Percentiles rank a stretch among this genome's conserved stretches.
Evolutionary conservation across 257 asterid genomes (phyloP).

Genomic region (Ballota nigra): DNA sequence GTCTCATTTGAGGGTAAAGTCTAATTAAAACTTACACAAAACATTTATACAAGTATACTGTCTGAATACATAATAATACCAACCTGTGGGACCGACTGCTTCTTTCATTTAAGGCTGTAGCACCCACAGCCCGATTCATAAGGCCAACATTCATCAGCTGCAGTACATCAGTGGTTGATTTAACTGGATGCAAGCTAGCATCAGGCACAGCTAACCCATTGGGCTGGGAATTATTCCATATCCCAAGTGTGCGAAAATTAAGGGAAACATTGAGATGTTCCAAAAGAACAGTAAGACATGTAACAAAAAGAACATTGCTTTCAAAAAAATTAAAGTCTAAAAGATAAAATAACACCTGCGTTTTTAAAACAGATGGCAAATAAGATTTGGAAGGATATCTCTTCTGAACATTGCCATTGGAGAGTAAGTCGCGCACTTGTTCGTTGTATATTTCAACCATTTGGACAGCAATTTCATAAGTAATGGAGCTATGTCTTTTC

Average conservation of each 20-base stretch:
- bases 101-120: conserved; percentile 93
- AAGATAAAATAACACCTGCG: neutral
- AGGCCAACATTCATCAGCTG: conserved; percentile 84
- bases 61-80: neutral
- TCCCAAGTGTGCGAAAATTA: conserved; percentile 95
- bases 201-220: conserved; percentile 95
- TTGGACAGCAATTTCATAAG: conserved; percentile 83
- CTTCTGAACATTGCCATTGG: conserved; percentile 57
- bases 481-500: conserved; percentile 61
- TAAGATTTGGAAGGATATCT: conserved; percentile 69
- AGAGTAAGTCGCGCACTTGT: conserved; percentile 92
- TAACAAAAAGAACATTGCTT: neutral
- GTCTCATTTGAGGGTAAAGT: conserved; percentile 24
- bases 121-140: conserved; percentile 86
- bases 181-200: conserved; percentile 93
- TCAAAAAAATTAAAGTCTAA: too few relatives aligned
- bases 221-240: conserved; percentile 88
- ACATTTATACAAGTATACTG: neutral
- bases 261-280: conserved; percentile 39
- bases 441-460: conserved; percentile 97
- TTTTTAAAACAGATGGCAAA: conserved; percentile 6
- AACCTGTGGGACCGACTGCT: conserved; percentile 99
- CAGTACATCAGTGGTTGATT: conserved; percentile 72
- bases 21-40: conserved; percentile 21
- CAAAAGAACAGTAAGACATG: neutral